phyloP scores from a whole-genome alignment of 179 eudicot species.

The Patellifolia procumbens region DNA sequence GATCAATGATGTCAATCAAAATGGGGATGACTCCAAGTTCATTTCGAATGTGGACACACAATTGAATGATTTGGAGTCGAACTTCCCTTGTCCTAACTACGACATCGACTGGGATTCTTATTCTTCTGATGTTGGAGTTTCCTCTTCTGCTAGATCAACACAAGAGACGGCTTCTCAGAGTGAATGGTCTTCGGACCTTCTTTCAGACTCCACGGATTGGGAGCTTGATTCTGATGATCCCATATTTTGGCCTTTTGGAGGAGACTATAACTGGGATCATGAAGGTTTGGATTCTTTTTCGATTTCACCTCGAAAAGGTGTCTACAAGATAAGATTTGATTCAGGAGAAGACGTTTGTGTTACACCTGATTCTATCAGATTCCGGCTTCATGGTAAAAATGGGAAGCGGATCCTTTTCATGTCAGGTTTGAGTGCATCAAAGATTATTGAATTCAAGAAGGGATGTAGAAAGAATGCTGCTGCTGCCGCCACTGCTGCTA shows the following conservation, averaged over 20 bases:
- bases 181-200: conserved; percentile 39
- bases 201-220: conserved; percentile 43
- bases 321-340: conserved; percentile 12
- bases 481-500: no score
- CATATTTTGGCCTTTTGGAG: conserved; percentile 51
- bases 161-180: conserved; percentile 34
- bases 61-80: conserved; percentile 25
- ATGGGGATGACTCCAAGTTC: conserved; percentile 41
- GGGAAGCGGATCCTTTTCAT: conserved; percentile 28
- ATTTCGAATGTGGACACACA: conserved; percentile 36
- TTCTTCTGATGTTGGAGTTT: conserved; percentile 41
- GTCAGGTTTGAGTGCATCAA: conserved; percentile 42
- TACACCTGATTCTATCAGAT: conserved; percentile 24
- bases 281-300: conserved; percentile 38
- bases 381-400: conserved; percentile 36
- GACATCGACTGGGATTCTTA: conserved; percentile 31
- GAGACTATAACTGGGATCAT: conserved; percentile 39
- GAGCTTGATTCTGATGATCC: conserved; percentile 45
- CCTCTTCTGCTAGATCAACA: conserved; percentile 32
- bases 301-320: conserved; percentile 50
- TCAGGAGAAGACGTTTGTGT: neutral
- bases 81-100: no score
- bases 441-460: conserved; percentile 41
- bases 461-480: conserved; percentile 34
- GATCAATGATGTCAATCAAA: conserved; percentile 29